Evolutionary conservation across 495 filamentous ascomycete species (phyloP).

Genomic region (Penicillium soppii): DNA sequence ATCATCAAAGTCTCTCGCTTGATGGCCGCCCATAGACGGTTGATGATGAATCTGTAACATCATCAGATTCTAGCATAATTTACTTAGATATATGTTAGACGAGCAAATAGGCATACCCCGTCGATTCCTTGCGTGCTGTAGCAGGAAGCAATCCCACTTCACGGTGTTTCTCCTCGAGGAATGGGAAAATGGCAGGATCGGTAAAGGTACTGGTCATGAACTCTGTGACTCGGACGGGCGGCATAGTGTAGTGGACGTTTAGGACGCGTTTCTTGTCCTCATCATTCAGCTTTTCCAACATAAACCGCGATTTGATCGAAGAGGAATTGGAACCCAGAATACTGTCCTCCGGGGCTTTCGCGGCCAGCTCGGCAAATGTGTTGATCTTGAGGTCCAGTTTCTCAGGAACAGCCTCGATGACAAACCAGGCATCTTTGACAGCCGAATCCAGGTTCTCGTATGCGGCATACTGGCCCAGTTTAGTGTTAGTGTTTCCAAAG

Average conservation of each 20-base stretch:
- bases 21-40: constrained; percentile 58
- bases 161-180: constrained; percentile 37
- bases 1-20: constrained; percentile 53
- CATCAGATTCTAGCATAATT: not conserved
- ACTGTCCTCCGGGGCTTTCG: constrained; percentile 36
- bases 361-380: constrained; percentile 45
- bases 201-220: constrained; percentile 58
- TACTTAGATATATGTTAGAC: not conserved
- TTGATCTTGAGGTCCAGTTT: constrained; percentile 46
- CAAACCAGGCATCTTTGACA: constrained; percentile 34
- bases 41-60: constrained; percentile 48
- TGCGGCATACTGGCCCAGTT: too few species aligned
- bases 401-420: constrained; percentile 56
- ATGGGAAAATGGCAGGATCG: constrained; percentile 37
- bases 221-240: constrained; percentile 50
- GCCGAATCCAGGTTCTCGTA: constrained; percentile 22
- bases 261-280: constrained; percentile 21
- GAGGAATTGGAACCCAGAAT: constrained; percentile 48
- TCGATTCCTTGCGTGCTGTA: constrained; percentile 42
- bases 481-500: too few species aligned
- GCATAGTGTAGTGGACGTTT: constrained; percentile 57
- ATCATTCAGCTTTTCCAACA: constrained; percentile 16
- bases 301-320: constrained; percentile 28
- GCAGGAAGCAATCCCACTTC: constrained; percentile 42
- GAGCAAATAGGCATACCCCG: constrained; percentile 39